Evolutionary conservation across 1,284 basidiomycete species (phyloP).

Genomic region (Boletus smithii): DNA sequence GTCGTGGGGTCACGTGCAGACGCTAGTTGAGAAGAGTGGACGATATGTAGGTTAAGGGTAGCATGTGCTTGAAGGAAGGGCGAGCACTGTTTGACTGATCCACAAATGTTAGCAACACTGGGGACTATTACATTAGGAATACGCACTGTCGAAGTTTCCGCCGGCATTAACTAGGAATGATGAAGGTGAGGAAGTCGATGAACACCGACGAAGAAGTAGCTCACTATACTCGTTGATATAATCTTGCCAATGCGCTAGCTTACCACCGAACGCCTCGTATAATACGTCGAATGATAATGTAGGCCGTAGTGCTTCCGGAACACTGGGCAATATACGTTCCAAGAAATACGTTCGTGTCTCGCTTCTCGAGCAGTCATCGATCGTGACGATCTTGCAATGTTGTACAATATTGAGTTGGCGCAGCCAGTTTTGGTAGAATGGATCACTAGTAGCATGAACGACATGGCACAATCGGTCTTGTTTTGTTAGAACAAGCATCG

Average conservation of each 20-base stretch:
- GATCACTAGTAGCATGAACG: slow-evolving; percentile 79
- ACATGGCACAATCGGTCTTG: slow-evolving; percentile 80
- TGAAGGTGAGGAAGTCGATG: slow-evolving; percentile 4
- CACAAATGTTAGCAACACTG: slow-evolving; percentile 8
- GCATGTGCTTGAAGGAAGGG: slow-evolving; percentile 77
- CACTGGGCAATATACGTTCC: slow-evolving; percentile 55
- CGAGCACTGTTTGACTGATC: slow-evolving; percentile 64
- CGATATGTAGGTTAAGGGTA: slow-evolving; percentile 69
- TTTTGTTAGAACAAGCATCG: slow-evolving; percentile 81
- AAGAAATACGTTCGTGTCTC: slow-evolving; percentile 66
- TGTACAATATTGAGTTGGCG: slow-evolving; percentile 73
- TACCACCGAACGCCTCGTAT: slow-evolving; percentile 78
- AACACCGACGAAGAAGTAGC: slow-evolving; percentile 21
- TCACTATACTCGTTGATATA: slow-evolving; percentile 70
- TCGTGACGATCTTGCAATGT: slow-evolving; percentile 78
- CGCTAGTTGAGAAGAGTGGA: slow-evolving; percentile 72
- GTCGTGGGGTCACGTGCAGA: too few relatives aligned
- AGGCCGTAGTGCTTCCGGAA: slow-evolving; percentile 54
- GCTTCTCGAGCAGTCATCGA: slow-evolving; percentile 71
- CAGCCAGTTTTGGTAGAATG: slow-evolving; percentile 81
- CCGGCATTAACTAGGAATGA: slow-evolving; percentile 30
- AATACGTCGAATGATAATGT: slow-evolving; percentile 66
- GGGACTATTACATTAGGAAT: background rate
- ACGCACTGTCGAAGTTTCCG: slow-evolving; percentile 35
- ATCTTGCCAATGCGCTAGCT: slow-evolving; percentile 76